Conservation (phyloP, 1,284 basidiomycete genomes). For the Ceratobasidium sp. region DNA sequence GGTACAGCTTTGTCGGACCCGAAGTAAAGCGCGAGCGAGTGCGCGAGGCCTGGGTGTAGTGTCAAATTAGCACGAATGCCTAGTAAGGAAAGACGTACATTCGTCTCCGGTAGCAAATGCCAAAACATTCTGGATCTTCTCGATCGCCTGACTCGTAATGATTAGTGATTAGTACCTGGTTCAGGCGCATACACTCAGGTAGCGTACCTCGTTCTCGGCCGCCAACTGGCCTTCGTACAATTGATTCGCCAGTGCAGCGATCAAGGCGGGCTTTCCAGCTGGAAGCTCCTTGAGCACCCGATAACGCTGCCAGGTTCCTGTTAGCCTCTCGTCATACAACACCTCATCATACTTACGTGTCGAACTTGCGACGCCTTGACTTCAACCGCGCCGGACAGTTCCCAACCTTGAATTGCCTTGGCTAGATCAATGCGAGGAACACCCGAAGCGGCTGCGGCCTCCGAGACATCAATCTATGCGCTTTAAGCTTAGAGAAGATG, state of each 20-base stretch:
- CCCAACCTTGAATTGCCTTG: conserved; percentile 57
- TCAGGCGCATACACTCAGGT: background rate
- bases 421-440: conserved; percentile 56
- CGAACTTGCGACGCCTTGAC: conserved; percentile 60
- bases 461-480: conserved; percentile 57
- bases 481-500: background rate
- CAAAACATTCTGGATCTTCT: conserved; percentile 58
- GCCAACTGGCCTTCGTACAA: conserved; percentile 51
- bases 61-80: conserved; percentile 3
- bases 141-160: conserved; percentile 55
- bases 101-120: conserved; percentile 60
- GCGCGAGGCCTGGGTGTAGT: conserved; percentile 57
- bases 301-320: conserved; percentile 54
- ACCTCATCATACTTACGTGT: conserved; percentile 50
- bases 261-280: conserved; percentile 51
- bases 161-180: background rate
- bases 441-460: conserved; percentile 51
- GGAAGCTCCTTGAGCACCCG: conserved; percentile 56
- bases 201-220: conserved; percentile 59
- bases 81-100: conserved; percentile 53
- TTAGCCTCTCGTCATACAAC: conserved; percentile 1
- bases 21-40: conserved; percentile 61
- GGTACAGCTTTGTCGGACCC: conserved; percentile 60
- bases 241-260: conserved; percentile 55
- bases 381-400: conserved; percentile 53